Base-by-base conservation (phyloP, 2,329 filamentous ascomycete genomes). In the Atkinsonella hypoxylon region DNA sequence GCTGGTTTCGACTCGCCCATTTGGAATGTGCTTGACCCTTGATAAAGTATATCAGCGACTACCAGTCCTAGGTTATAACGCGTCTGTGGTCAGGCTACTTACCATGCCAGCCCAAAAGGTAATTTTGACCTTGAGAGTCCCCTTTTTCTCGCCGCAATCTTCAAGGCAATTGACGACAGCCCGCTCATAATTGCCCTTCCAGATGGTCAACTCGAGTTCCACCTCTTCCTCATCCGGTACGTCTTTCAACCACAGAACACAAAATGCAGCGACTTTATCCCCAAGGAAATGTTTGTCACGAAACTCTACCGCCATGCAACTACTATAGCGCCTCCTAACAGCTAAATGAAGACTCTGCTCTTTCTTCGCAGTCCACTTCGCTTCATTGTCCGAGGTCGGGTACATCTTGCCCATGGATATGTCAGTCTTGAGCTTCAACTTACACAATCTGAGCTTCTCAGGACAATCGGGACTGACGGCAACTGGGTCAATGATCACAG, bases 211-310 rank as follows among this genome's bases (percentile, higher is more conserved):
- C 4, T 71, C 73, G 9, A 85, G 58, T 0, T 74, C 78, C 42
- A 72, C 68, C 48, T 82, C 74, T 58, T 85, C 78, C 53, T 87
- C 84, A 51, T 89, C 85, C 0, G 74, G 67, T 0, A 89, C 70
- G n/a, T 87, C 79, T 55, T 80, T 78, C 17, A 87, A 70, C 84
- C 84, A 87, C 2, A 86, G 66, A 2, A 85, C 73, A 7, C 75
- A 74, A 57, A 85, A 84, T 0, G 80, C 83, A 2, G 73, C 67
- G 0, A 77, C 79, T 51, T 73, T 76, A 47, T 83, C 78, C 61
- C 36, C 78, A 58, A 47, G 76, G 49, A 64, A 50, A 15, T 57
- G 55, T 22, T 65, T 66, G 30, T 67, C 56, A 8, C 69, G 70
- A 50, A 78, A 77, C 51, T 78, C 72, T 41, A 81, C 74, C 56